Evolutionary conservation across 1,284 basidiomycete genomes (phyloP).

Genomic region (Xerocomus amazonicus): DNA sequence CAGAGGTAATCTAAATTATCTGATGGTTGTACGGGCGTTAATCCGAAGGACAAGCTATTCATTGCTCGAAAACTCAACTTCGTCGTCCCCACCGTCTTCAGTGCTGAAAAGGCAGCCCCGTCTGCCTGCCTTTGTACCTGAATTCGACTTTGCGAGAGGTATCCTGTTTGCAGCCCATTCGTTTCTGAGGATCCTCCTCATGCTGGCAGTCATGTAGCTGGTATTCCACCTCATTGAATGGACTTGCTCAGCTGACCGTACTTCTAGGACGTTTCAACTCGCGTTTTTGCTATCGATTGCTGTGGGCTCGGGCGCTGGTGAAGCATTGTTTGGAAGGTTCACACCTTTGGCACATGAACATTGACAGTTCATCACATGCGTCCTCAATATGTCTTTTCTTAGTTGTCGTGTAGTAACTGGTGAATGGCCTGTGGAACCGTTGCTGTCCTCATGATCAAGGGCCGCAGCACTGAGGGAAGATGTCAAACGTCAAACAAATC

Average conservation of each 20-base stretch:
- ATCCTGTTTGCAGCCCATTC: slow-evolving; percentile 55
- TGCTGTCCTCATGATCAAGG: too few relatives aligned
- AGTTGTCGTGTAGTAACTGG: too few relatives aligned
- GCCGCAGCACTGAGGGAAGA: too few relatives aligned
- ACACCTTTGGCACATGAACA: slow-evolving; percentile 9
- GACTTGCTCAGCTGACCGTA: neutral
- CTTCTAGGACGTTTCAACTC: slow-evolving; percentile 65
- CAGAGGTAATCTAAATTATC: slow-evolving; percentile 18
- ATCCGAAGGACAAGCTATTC: slow-evolving; percentile 7
- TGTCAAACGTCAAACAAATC: too few relatives aligned
- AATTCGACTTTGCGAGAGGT: slow-evolving; percentile 63
- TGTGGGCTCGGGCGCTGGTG: slow-evolving; percentile 60
- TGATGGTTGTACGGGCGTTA: neutral
- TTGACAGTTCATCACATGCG: too few relatives aligned
- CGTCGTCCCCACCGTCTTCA: neutral
- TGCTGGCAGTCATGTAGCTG: slow-evolving; percentile 66
- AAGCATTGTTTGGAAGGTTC: slow-evolving; percentile 58
- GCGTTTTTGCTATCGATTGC: slow-evolving; percentile 62
- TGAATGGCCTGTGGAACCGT: too few relatives aligned
- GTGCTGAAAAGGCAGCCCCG: slow-evolving; percentile 1
- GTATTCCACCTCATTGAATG: neutral
- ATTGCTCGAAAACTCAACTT: neutral
- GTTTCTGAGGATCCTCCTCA: slow-evolving; percentile 54
- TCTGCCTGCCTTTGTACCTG: slow-evolving; percentile 53
- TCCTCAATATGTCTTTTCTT: too few relatives aligned